A percentile compares a stretch with the other conserved stretches of the same genome.
phyloP scores from a whole-genome alignment of 2,329 filamentous ascomycete species.

The Grosmannia serpens region DNA sequence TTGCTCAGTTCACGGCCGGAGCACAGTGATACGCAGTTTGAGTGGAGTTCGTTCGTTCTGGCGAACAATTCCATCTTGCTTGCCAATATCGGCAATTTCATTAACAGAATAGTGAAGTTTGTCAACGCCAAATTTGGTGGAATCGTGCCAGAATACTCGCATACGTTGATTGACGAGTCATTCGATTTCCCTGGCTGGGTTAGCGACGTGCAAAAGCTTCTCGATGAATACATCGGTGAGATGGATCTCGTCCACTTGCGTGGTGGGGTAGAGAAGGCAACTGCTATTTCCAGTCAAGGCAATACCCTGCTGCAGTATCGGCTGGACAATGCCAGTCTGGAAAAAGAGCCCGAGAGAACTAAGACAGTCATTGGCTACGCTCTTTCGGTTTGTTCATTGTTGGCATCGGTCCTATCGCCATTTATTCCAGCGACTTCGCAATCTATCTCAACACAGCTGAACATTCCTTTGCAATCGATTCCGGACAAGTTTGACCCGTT shows the following conservation, averaged over 20 bases:
- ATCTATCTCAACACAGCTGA: constrained; percentile 66
- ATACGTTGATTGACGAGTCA: constrained; percentile 37
- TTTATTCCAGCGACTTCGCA: constrained; percentile 75
- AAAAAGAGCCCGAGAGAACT: constrained; percentile 42
- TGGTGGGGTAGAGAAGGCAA: constrained; percentile 50
- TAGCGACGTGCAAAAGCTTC: constrained; percentile 51
- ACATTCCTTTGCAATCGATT: constrained; percentile 42
- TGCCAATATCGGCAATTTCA: constrained; percentile 64
- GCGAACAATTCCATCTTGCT: constrained; percentile 84
- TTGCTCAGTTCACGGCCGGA: constrained; percentile 78
- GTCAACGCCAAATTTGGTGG: constrained; percentile 64
- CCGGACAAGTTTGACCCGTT: constrained; percentile 54
- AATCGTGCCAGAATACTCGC: constrained; percentile 50
- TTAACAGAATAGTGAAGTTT: constrained; percentile 65
- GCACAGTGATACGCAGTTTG: constrained; percentile 60
- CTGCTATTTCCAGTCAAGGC: constrained; percentile 50
- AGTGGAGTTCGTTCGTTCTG: constrained; percentile 52
- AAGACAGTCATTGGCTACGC: constrained; percentile 60
- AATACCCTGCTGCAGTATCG: constrained; percentile 38
- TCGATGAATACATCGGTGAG: constrained; percentile 56
- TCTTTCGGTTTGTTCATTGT: constrained; percentile 71
- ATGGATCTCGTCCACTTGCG: constrained; percentile 63
- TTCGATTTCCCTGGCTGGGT: constrained; percentile 41
- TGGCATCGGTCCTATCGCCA: constrained; percentile 67
- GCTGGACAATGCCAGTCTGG: constrained; percentile 31